Evolutionary conservation across 306 rosid species (phyloP), one percentile per base, ranked within the genome.

Genomic region (Fragaria iinumae): DNA sequence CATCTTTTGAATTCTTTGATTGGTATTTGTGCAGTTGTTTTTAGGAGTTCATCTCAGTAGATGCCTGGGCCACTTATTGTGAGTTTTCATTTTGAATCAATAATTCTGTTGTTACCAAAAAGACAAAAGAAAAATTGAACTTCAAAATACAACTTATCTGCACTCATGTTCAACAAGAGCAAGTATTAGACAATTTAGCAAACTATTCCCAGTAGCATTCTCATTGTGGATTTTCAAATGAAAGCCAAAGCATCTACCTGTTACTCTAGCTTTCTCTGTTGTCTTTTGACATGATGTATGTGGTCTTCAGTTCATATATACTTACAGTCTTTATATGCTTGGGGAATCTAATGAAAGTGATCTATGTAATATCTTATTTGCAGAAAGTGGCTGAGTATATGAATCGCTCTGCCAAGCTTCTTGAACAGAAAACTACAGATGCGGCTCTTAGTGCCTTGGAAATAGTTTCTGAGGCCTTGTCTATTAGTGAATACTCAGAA

Each of bases 401-500:
- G 55, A 81, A 83, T 47, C 81, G 45, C 71, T 88, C 93, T 72
- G 81, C 87, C 14, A 83, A 87, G 78, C 91, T 90, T 82, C 69
- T 95, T 75, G 90, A 88, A 77, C 85, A 87, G 80, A 87, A 82
- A 85, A 90, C 84, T 67, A 81, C 82, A 68, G 87, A 88, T 82
- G 91, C 96, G 68, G 87, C 93, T 83, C 85, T 81, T 64, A 67
- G 80, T 69, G 96, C 98, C 73, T 81, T 92, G 45, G 89, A 89
- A 72, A 78, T 84, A 71, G 82, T 89, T 80, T 80, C 89, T 50
- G 87, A 89, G 85, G 97, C 91, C 73, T 70, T 90, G 78, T 87
- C 92, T 53, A 88, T 87, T 74, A 87, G 97, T 83, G 74, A 76
- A 60, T 89, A 88, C 87, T 92, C 97, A 9, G 98, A 95, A 83